phyloP scores from a whole-genome alignment of 306 rosid genomes.

The Heteromeles arbutifolia region DNA sequence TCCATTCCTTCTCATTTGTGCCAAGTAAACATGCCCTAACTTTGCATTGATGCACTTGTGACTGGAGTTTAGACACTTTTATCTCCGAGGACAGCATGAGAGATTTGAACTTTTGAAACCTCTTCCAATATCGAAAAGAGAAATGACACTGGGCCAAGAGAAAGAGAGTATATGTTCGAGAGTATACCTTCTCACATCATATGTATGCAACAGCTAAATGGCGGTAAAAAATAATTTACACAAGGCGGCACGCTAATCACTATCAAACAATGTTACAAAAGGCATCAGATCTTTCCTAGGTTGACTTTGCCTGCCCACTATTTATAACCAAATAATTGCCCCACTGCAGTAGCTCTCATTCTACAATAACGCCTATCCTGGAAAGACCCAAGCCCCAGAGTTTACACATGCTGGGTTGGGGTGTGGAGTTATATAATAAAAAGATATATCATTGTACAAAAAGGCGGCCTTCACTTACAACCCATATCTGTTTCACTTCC shows the following conservation, averaged over 20 bases:
- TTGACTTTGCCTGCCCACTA: slow-evolving; percentile 26
- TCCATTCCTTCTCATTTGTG: not conserved
- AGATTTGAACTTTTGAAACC: not conserved
- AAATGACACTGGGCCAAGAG: not conserved
- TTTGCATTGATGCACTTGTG: not conserved
- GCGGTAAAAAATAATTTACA: not conserved
- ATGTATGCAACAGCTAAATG: not conserved
- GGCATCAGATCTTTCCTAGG: slow-evolving; percentile 37
- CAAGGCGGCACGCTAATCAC: slow-evolving; percentile 26
- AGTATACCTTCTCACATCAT: too few species aligned
- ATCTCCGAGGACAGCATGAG: not conserved
- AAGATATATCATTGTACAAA: slow-evolving; percentile 39
- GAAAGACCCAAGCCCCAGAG: slow-evolving; percentile 30
- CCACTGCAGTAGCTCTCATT: slow-evolving; percentile 20
- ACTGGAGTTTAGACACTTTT: not conserved
- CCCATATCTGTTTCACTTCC: slow-evolving; percentile 17
- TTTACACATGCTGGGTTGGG: slow-evolving; percentile 10
- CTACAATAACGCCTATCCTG: slow-evolving; percentile 35
- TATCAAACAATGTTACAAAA: slow-evolving; percentile 21
- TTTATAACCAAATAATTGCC: slow-evolving; percentile 22
- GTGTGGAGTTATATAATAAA: not conserved
- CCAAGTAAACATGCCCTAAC: not conserved
- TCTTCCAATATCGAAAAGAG: not conserved
- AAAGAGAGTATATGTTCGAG: not conserved
- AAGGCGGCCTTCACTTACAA: slow-evolving; percentile 4